Evolutionary conservation across 768 basidiomycete species (phyloP).

Genomic region (Phlebiopsis gigantea): DNA sequence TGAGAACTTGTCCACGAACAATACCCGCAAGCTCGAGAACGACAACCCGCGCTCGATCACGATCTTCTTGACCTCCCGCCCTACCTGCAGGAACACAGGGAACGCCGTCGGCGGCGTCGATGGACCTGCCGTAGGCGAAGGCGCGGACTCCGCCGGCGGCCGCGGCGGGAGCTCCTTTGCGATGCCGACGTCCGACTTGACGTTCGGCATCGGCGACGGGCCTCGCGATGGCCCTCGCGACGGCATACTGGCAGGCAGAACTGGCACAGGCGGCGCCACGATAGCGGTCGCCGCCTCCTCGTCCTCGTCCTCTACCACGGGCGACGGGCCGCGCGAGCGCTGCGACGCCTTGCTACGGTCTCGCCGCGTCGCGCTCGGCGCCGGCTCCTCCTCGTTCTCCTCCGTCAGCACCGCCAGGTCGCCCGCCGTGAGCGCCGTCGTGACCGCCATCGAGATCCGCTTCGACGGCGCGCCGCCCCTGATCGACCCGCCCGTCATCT

Average conservation of each 20-base stretch:
- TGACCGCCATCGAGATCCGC: slow-evolving; percentile 57
- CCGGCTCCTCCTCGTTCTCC: slow-evolving; percentile 52
- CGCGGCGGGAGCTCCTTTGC: slow-evolving; percentile 8
- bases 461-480: slow-evolving; percentile 39
- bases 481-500: slow-evolving; percentile 73
- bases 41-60: slow-evolving; percentile 64
- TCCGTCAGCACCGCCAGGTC: slow-evolving; percentile 74
- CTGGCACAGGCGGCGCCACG: slow-evolving; percentile 30
- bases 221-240: no score
- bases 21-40: slow-evolving; percentile 69
- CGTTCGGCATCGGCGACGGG: slow-evolving; percentile 14
- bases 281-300: no score
- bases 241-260: slow-evolving; percentile 17
- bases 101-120: slow-evolving; percentile 29
- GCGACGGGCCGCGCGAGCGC: slow-evolving; percentile 21
- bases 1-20: slow-evolving; percentile 93
- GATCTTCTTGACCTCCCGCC: slow-evolving; percentile 87
- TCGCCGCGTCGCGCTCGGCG: slow-evolving; percentile 6
- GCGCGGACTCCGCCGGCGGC: neutral
- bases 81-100: slow-evolving; percentile 84
- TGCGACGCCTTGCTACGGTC: slow-evolving; percentile 15
- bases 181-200: neutral
- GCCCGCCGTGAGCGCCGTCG: slow-evolving; percentile 56
- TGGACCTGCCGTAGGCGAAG: slow-evolving; percentile 2
- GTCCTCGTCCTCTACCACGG: slow-evolving; percentile 27